phyloP scores from a whole-genome alignment of 805 yeast genomes.

The Metschnikowia picachoensis region DNA sequence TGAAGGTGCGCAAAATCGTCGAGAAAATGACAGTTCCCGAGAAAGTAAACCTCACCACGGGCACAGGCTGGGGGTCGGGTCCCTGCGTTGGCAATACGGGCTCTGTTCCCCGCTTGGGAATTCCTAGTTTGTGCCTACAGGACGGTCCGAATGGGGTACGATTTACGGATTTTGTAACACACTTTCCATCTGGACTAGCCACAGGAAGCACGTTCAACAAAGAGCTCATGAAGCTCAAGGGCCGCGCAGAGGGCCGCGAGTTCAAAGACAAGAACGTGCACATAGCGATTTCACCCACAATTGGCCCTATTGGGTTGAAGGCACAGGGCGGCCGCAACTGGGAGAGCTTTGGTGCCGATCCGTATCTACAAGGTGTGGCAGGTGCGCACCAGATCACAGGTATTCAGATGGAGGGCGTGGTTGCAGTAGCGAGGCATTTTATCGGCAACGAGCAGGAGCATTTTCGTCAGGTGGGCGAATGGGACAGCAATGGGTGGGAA shows the following conservation, averaged over 20 bases:
- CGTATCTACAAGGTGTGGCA: constrained; percentile 54
- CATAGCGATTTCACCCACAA: constrained; percentile 51
- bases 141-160: constrained; percentile 64
- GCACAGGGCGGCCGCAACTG: constrained; percentile 65
- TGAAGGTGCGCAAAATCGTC: constrained; percentile 51
- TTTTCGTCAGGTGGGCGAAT: constrained; percentile 51
- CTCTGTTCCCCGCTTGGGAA: constrained; percentile 49
- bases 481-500: constrained; percentile 45
- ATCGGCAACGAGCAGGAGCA: constrained; percentile 63
- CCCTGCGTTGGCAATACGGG: constrained; percentile 64
- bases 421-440: constrained; percentile 54
- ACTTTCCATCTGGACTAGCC: constrained; percentile 58
- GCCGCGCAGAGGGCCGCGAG: constrained; percentile 55
- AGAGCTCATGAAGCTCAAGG: constrained; percentile 48
- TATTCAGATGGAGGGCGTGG: constrained; percentile 53
- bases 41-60: constrained; percentile 60
- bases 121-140: constrained; percentile 54
- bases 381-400: constrained; percentile 53
- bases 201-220: constrained; percentile 56
- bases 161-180: constrained; percentile 52
- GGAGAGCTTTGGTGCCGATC: constrained; percentile 63
- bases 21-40: constrained; percentile 54
- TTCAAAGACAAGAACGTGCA: constrained; percentile 52
- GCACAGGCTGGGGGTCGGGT: constrained; percentile 61
- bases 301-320: constrained; percentile 59